Conservation (phyloP, 257 asterid genomes). For the Perilla frutescens region DNA sequence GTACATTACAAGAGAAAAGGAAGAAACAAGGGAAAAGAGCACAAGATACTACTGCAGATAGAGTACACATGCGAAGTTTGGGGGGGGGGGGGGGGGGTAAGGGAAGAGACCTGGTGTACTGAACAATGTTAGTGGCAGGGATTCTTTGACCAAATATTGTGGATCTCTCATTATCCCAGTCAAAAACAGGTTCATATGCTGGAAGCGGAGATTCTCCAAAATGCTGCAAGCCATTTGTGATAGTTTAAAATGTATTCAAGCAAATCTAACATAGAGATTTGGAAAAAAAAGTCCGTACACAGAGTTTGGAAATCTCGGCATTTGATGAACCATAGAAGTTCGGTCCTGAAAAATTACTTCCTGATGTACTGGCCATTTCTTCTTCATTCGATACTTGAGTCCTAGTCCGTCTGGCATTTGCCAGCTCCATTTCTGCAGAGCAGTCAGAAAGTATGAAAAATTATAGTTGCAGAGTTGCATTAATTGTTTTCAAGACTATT, state of each 20-base stretch:
- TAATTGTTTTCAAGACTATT: slow-evolving; percentile 23
- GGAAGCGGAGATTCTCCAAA: slow-evolving; percentile 95
- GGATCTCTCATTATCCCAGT: slow-evolving; percentile 96
- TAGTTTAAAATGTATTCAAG: slow-evolving; percentile 22
- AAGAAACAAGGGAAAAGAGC: slow-evolving; percentile 24
- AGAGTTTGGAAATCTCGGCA: slow-evolving; percentile 60
- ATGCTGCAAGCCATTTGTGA: slow-evolving; percentile 73
- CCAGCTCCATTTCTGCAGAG: slow-evolving; percentile 78
- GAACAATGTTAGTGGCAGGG: slow-evolving; percentile 80
- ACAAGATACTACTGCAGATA: slow-evolving; percentile 19
- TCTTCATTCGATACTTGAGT: slow-evolving; percentile 67
- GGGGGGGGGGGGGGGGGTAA: slow-evolving; percentile 12
- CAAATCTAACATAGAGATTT: slow-evolving; percentile 26
- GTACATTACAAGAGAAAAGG: slow-evolving; percentile 15
- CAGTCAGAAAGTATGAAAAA: slow-evolving; percentile 30
- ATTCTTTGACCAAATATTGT: slow-evolving; percentile 94
- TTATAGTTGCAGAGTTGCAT: slow-evolving; percentile 14
- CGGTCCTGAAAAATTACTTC: slow-evolving; percentile 60
- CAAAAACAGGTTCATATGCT: slow-evolving; percentile 97
- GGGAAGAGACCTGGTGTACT: slow-evolving; percentile 73
- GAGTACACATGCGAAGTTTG: slow-evolving; percentile 24
- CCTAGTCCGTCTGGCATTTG: slow-evolving; percentile 75
- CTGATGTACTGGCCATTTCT: slow-evolving; percentile 86
- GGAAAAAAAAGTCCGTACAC: slow-evolving; percentile 22
- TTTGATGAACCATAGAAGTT: slow-evolving; percentile 54